Base-by-base conservation (phyloP, 129 eudicot genomes). In the Artemisia tridentata region DNA sequence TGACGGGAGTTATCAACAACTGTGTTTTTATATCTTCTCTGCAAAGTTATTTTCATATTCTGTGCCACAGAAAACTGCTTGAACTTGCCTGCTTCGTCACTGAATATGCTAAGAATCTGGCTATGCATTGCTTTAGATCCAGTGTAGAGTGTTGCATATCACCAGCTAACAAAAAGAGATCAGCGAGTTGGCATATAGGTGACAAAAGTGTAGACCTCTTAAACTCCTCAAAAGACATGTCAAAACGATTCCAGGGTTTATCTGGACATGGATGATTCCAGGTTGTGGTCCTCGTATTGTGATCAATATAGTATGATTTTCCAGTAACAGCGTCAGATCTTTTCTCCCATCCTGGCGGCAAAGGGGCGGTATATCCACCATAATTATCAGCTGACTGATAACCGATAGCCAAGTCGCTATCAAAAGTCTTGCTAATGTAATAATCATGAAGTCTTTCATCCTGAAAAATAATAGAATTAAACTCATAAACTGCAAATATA, bases 261-360 rank as follows among this genome's bases (percentile, higher is more conserved):
- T 93, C 98, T 31, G 98, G 98, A 79, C 98, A 93, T 4, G 98
- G 98, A 85, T 93, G 98, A 71, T 87, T 93, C 98, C 98, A 93
- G 5, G 96, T 93, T 2, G 98, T 93, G 3, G 98, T 93, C 87
- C 90, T 82, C 15, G 98, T 93, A 78, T 93, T 89, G 72, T 93
- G 98, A 85, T 93, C 98, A 68, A 93, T 93, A 77, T 68, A 93
- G 85, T 89, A 93, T 17, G 95, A 75, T 80, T 88, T 93, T 70
- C 97, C 96, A 1, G 98, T 89, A 53, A 88, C 98, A 47, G 95
- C 89, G 81, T 92, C 98, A 31, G 96, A 80, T 38, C 98, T 79
- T 78, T 92, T 92, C 78, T 92, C 98, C 98, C 98, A 92, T 56
- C 98, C 98, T 18, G 98, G 98, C 4, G 98, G 98, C 74, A 92